phyloP scores from a whole-genome alignment of 768 basidiomycete species.

The Glaciozyma martinii region DNA sequence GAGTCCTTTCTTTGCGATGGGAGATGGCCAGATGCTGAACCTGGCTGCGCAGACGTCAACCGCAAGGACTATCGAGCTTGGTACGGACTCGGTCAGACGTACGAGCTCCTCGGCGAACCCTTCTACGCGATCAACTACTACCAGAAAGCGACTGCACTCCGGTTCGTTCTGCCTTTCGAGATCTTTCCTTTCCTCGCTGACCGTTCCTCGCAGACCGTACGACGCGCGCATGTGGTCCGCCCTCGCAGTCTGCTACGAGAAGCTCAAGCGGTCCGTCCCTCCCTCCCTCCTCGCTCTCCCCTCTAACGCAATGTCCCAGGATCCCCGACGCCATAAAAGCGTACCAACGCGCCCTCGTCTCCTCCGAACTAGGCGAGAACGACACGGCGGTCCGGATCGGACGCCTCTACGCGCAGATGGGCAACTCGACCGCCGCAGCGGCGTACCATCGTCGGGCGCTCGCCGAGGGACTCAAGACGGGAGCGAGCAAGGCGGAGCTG shows the following conservation, averaged over 20 bases:
- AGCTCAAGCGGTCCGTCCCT: slow-evolving; percentile 62
- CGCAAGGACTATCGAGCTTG: slow-evolving; percentile 95
- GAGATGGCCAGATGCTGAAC: not conserved
- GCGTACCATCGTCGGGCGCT: slow-evolving; percentile 67
- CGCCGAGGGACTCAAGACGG: slow-evolving; percentile 9
- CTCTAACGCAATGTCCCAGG: slow-evolving; percentile 43
- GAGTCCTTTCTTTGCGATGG: slow-evolving; percentile 35
- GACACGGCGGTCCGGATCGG: slow-evolving; percentile 54
- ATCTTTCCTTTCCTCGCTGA: not conserved
- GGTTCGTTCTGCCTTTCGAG: slow-evolving; percentile 45
- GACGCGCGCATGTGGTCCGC: slow-evolving; percentile 95
- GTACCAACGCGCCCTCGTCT: slow-evolving; percentile 67
- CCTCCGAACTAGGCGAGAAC: slow-evolving; percentile 29
- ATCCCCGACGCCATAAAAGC: slow-evolving; percentile 82
- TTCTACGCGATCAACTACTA: slow-evolving; percentile 94
- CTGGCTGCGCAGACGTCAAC: slow-evolving; percentile 61
- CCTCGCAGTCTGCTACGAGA: slow-evolving; percentile 85
- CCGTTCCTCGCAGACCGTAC: slow-evolving; percentile 58
- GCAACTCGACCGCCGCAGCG: slow-evolving; percentile 59
- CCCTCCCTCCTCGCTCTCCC: not conserved
- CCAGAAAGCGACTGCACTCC: slow-evolving; percentile 83
- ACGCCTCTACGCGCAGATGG: slow-evolving; percentile 56
- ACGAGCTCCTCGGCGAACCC: slow-evolving; percentile 93
- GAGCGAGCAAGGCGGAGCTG: slow-evolving; percentile 1
- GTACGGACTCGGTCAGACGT: slow-evolving; percentile 97